Conservation (phyloP, 2,329 filamentous ascomycete species). For the Alternaria sp. region DNA sequence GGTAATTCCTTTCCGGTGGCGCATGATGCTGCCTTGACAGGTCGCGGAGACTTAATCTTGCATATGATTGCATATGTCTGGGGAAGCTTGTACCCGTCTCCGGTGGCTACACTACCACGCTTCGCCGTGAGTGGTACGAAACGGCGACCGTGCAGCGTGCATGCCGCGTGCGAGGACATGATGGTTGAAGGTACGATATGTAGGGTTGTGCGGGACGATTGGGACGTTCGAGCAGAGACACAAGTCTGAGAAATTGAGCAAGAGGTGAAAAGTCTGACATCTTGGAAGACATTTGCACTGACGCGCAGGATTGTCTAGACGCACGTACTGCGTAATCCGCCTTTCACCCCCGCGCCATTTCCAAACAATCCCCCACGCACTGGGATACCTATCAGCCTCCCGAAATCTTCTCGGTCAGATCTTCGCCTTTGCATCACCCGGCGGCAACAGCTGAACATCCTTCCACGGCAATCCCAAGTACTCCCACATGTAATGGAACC, state of each 20-base stretch:
- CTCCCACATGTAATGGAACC: conserved; percentile 72
- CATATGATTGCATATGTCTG: conserved; percentile 13
- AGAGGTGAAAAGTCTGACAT: neutral
- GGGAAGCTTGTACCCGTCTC: conserved; percentile 29
- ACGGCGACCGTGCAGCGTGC: conserved; percentile 18
- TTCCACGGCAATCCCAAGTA: conserved; percentile 67
- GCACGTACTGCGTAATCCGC: neutral
- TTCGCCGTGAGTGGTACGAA: conserved; percentile 22
- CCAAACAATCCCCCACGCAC: neutral
- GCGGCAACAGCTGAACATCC: conserved; percentile 57
- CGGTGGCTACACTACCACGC: conserved; percentile 15
- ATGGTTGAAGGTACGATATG: neutral
- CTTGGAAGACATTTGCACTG: conserved; percentile 1
- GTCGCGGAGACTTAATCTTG: conserved; percentile 14
- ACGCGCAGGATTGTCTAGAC: conserved; percentile 1
- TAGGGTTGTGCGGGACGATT: neutral
- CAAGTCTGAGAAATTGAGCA: neutral
- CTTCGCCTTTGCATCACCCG: conserved; percentile 30
- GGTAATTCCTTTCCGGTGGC: neutral
- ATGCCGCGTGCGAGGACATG: conserved; percentile 5
- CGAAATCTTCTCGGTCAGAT: conserved; percentile 27
- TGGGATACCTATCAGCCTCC: neutral
- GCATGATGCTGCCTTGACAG: conserved; percentile 16
- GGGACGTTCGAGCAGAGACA: neutral
- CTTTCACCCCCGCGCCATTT: neutral